phyloP scores from a whole-genome alignment of 495 filamentous ascomycete genomes.

The Acidomyces sp. region DNA sequence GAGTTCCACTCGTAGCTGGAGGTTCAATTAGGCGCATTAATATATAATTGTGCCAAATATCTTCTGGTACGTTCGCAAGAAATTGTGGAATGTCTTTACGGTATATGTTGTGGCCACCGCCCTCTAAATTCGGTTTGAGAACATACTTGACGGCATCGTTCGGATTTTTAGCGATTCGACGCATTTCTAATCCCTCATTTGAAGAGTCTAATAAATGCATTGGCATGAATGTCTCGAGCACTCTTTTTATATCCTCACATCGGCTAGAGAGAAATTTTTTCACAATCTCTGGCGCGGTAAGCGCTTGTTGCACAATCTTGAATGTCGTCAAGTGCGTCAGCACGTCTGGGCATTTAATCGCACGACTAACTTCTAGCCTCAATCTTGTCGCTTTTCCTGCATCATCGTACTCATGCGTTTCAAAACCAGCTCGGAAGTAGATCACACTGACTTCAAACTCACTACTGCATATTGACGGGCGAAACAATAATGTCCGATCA shows the following conservation, averaged over 20 bases:
- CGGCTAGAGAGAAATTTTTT: constrained; percentile 14
- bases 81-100: constrained; percentile 18
- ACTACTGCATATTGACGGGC: background rate
- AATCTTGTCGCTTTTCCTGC: constrained; percentile 3
- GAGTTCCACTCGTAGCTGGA: constrained; percentile 5
- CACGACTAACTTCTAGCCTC: constrained; percentile 12
- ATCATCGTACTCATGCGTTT: constrained; percentile 12
- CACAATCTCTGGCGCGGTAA: constrained; percentile 10
- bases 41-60: constrained; percentile 17
- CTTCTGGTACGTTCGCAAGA: constrained; percentile 12
- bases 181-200: constrained; percentile 2
- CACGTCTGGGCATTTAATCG: constrained; percentile 21
- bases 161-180: constrained; percentile 1
- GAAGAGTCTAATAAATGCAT: constrained; percentile 14
- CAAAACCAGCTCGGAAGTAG: constrained; percentile 21
- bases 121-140: constrained; percentile 21
- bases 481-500: constrained; percentile 6
- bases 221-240: constrained; percentile 15
- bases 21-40: constrained; percentile 19
- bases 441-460: constrained; percentile 18
- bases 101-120: constrained; percentile 23
- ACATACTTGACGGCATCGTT: constrained; percentile 9
- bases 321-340: constrained; percentile 15
- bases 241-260: background rate
- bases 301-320: constrained; percentile 21